Percentiles rank a stretch among this genome's conserved stretches.
Evolutionary conservation across 2,329 filamentous ascomycete genomes (phyloP).

Genomic region (Cladosporium sp.): DNA sequence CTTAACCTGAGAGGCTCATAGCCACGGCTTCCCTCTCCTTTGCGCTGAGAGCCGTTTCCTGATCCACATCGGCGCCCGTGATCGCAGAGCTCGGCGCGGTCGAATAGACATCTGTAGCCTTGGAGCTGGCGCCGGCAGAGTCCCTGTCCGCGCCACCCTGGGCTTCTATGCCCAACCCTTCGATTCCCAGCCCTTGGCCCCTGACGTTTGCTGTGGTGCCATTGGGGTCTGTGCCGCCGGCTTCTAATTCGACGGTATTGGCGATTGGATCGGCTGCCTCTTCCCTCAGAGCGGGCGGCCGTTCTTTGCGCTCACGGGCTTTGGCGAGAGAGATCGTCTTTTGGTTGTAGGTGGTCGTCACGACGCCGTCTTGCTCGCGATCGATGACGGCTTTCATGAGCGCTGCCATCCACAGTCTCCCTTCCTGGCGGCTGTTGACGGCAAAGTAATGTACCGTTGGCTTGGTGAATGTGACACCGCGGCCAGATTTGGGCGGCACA

Average conservation of each 20-base stretch:
- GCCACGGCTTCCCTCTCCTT: slow-evolving; percentile 17
- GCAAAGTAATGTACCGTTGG: slow-evolving; percentile 97
- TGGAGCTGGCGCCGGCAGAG: neutral
- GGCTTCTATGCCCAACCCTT: slow-evolving; percentile 19
- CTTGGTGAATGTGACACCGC: slow-evolving; percentile 95
- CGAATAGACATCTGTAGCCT: slow-evolving; percentile 13
- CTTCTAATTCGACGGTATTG: slow-evolving; percentile 14
- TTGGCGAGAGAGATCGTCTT: slow-evolving; percentile 92
- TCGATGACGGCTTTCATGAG: slow-evolving; percentile 99
- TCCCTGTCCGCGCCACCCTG: slow-evolving; percentile 19
- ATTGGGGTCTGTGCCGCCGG: neutral
- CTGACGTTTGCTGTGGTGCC: neutral
- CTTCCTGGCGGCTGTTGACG: slow-evolving; percentile 81
- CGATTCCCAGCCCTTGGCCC: slow-evolving; percentile 22
- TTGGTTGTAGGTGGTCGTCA: slow-evolving; percentile 91
- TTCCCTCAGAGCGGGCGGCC: slow-evolving; percentile 82
- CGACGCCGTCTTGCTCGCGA: slow-evolving; percentile 66
- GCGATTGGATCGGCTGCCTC: slow-evolving; percentile 28
- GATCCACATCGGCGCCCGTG: slow-evolving; percentile 6
- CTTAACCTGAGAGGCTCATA: slow-evolving; percentile 1
- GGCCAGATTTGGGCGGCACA: slow-evolving; percentile 79
- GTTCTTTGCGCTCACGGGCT: slow-evolving; percentile 79
- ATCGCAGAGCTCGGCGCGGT: slow-evolving; percentile 13
- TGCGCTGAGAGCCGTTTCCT: slow-evolving; percentile 13
- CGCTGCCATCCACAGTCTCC: slow-evolving; percentile 95